A percentile compares a stretch with the other conserved stretches of the same genome.
These are phyloP conservation scores for Neurospora cerealis DNA, from an alignment of 495 filamentous ascomycete species.

Conservation along the genomic window DNA sequence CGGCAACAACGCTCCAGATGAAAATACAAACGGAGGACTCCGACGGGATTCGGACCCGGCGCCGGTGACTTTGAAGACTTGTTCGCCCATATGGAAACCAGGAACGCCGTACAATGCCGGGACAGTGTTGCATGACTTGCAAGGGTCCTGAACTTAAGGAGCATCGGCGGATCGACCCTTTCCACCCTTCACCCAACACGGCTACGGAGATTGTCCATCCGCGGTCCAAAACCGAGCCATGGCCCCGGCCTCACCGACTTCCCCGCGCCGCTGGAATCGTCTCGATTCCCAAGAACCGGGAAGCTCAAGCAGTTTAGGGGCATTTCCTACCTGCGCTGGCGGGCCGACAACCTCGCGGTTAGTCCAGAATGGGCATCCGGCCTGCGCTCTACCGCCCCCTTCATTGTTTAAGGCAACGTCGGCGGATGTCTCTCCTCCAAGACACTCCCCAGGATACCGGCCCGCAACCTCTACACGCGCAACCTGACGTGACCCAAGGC, in stretches of 20 bases:
- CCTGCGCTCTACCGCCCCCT: constrained; percentile 7
- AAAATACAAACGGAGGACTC: background rate
- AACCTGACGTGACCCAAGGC: background rate
- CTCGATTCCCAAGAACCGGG: background rate
- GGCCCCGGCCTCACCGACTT: background rate
- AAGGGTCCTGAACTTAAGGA: background rate
- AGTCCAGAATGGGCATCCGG: constrained; percentile 14
- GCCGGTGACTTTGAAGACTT: background rate
- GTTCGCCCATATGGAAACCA: background rate
- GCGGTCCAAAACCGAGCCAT: background rate
- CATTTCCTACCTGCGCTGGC: background rate
- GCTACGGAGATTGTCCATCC: constrained; percentile 11
- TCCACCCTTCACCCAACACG: constrained; percentile 1
- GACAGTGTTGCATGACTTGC: background rate
- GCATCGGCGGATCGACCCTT: background rate
- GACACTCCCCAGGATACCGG: background rate
- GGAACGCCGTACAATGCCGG: background rate
- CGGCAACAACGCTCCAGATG: background rate
- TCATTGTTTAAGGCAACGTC: constrained; percentile 7
- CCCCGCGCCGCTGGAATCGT: background rate
- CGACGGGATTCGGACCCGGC: background rate
- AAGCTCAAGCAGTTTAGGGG: background rate
- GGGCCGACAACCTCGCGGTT: constrained; percentile 7
- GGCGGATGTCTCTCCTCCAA: constrained; percentile 5
- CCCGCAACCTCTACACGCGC: background rate